phyloP scores from a whole-genome alignment of 1,139 yeast species.

The Lodderomyces parapsilosis region DNA sequence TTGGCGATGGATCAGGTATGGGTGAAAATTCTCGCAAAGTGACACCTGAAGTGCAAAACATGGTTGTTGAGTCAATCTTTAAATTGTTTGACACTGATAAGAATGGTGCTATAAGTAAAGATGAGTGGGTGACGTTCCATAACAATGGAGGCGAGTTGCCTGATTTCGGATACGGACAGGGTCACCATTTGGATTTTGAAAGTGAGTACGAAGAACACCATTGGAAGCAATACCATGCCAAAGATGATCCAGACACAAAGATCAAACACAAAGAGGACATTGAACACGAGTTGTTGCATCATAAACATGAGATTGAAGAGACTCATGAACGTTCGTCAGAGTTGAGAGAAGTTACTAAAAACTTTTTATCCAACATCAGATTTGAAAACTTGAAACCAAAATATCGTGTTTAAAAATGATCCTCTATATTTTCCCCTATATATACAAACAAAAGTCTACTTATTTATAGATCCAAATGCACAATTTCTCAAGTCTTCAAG shows the following conservation, averaged over 20 bases:
- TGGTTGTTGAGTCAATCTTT: constrained; percentile 57
- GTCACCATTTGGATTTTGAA: constrained; percentile 95
- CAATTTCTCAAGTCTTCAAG: constrained; percentile 35
- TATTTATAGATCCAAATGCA: constrained; percentile 28
- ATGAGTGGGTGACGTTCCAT: constrained; percentile 72
- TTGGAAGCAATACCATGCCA: constrained; percentile 84
- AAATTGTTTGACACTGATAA: constrained; percentile 59
- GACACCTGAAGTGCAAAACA: constrained; percentile 54
- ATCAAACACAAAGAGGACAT: constrained; percentile 84
- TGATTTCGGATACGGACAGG: constrained; percentile 93
- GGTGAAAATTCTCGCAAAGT: constrained; percentile 51
- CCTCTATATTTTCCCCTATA: neutral
- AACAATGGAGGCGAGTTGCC: constrained; percentile 73
- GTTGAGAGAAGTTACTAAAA: constrained; percentile 32
- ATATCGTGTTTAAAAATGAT: constrained; percentile 17
- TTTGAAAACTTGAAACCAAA: constrained; percentile 37
- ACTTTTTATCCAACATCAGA: constrained; percentile 34
- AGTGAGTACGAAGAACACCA: constrained; percentile 92
- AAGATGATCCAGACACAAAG: constrained; percentile 78
- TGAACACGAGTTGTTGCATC: constrained; percentile 86
- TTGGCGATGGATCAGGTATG: constrained; percentile 90
- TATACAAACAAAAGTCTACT: neutral
- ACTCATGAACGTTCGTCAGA: constrained; percentile 56
- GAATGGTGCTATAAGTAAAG: constrained; percentile 64
- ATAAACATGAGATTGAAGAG: constrained; percentile 77